Evolutionary conservation across 768 basidiomycete species (phyloP).

Genomic region (Rhodotorula kratochvilovae): DNA sequence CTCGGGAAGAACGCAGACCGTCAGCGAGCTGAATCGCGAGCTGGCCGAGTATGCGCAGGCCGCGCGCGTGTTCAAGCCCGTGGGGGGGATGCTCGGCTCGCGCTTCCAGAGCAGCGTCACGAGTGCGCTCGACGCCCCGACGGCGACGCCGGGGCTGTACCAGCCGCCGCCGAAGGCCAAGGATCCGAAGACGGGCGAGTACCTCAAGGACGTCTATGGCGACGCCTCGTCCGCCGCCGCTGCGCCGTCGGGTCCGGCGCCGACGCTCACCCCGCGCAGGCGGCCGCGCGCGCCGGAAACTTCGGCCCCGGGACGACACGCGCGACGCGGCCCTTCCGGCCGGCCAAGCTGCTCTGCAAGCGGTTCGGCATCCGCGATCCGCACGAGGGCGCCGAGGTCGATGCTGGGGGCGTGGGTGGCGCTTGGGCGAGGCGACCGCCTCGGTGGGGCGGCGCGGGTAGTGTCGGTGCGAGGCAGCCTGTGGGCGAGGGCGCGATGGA

Average conservation of each 20-base stretch:
- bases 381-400: conserved; percentile 54
- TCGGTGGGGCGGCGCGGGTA: conserved; percentile 15
- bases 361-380: conserved; percentile 90
- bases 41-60: conserved; percentile 79
- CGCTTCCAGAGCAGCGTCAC: conserved; percentile 80
- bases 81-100: conserved; percentile 84
- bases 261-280: conserved; percentile 63
- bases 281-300: conserved; percentile 82
- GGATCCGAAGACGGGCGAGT: background rate
- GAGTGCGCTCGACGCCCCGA: conserved; percentile 37
- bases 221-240: background rate
- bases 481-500: conserved; percentile 38
- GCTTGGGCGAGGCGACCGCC: conserved; percentile 29
- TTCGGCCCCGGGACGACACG: conserved; percentile 78
- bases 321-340: conserved; percentile 68
- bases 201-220: conserved; percentile 11
- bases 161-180: conserved; percentile 41
- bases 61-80: conserved; percentile 83
- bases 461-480: conserved; percentile 27
- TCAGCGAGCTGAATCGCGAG: conserved; percentile 73
- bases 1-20: conserved; percentile 58
- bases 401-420: conserved; percentile 13
- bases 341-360: conserved; percentile 80
- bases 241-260: background rate
- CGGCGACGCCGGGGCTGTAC: conserved; percentile 47